A percentile compares a stretch with the other conserved stretches of the same genome.
Conservation (phyloP, 768 basidiomycete species). For the Phlebiopsis gigantea region DNA sequence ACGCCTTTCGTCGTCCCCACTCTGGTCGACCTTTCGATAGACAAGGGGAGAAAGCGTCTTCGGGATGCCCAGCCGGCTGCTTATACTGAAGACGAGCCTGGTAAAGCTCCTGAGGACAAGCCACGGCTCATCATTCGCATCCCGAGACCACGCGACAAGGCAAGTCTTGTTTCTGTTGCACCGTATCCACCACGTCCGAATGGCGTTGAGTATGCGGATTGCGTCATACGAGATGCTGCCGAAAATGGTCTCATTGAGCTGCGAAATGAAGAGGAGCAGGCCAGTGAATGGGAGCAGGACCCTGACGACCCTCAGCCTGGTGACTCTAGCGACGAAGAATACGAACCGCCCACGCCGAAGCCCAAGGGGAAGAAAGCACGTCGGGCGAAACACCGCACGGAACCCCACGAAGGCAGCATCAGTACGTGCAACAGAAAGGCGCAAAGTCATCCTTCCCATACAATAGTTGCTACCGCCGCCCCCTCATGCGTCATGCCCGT, state of each 20-base stretch:
- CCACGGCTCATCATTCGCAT: too few relatives aligned
- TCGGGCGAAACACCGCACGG: neutral
- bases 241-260: neutral
- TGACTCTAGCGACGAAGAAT: slow-evolving; percentile 17
- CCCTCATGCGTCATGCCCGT: neutral
- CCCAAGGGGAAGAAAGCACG: neutral
- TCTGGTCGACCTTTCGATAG: too few relatives aligned
- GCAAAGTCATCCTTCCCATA: neutral
- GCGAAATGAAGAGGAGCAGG: neutral
- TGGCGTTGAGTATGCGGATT: slow-evolving; percentile 8
- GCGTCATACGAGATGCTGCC: slow-evolving; percentile 11
- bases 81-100: too few relatives aligned
- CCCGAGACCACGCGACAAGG: too few relatives aligned
- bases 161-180: too few relatives aligned
- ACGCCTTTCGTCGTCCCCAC: too few relatives aligned
- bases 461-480: neutral
- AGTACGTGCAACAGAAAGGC: neutral
- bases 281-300: slow-evolving; percentile 9
- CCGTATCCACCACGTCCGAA: too few relatives aligned
- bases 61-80: too few relatives aligned
- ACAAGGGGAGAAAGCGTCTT: too few relatives aligned
- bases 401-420: too few relatives aligned
- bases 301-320: neutral
- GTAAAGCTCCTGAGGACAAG: too few relatives aligned
- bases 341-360: neutral